A percentile compares a stretch with the other conserved stretches of the same genome.
Conservation (phyloP, 1,284 basidiomycete genomes). For the Vanrija sp. region DNA sequence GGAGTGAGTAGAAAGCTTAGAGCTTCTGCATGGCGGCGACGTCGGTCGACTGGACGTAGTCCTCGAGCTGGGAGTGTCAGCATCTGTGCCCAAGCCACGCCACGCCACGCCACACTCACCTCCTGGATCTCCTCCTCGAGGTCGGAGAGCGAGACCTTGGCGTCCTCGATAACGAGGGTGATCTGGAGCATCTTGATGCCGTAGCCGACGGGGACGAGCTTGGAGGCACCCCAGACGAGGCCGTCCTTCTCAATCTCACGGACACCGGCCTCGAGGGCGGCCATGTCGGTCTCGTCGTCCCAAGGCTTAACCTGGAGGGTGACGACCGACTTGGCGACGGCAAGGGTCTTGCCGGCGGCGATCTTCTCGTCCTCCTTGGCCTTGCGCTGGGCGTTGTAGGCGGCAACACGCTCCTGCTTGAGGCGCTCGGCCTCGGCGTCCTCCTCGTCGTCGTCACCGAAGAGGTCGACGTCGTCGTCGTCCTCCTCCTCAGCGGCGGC, state of each 20-base stretch:
- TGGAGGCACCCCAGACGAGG: conserved; percentile 82
- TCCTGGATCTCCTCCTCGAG: conserved; percentile 84
- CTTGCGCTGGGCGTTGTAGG: conserved; percentile 91
- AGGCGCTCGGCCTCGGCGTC: conserved; percentile 89
- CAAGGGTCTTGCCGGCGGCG: conserved; percentile 58
- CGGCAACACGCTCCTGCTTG: conserved; percentile 93
- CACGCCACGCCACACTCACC: conserved; percentile 2
- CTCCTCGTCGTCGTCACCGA: conserved; percentile 71
- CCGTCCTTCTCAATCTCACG: conserved; percentile 86
- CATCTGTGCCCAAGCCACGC: neutral
- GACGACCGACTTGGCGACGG: conserved; percentile 69
- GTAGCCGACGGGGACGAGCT: conserved; percentile 82
- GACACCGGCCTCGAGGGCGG: conserved; percentile 72
- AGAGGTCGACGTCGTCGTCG: conserved; percentile 79
- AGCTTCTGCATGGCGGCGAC: conserved; percentile 54
- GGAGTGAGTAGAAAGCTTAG: conserved; percentile 10
- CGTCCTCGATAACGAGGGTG: conserved; percentile 84
- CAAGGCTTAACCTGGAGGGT: conserved; percentile 98
- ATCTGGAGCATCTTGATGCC: conserved; percentile 88
- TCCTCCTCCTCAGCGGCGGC: conserved; percentile 53
- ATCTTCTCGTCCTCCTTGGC: conserved; percentile 64
- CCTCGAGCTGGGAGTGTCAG: conserved; percentile 60
- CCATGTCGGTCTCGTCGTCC: conserved; percentile 99
- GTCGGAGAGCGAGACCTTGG: conserved; percentile 89
- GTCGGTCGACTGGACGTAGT: conserved; percentile 93